These are phyloP conservation scores for Kwoniella sp. DNA, from an alignment of 768 basidiomycete species.

Conservation along the genomic window DNA sequence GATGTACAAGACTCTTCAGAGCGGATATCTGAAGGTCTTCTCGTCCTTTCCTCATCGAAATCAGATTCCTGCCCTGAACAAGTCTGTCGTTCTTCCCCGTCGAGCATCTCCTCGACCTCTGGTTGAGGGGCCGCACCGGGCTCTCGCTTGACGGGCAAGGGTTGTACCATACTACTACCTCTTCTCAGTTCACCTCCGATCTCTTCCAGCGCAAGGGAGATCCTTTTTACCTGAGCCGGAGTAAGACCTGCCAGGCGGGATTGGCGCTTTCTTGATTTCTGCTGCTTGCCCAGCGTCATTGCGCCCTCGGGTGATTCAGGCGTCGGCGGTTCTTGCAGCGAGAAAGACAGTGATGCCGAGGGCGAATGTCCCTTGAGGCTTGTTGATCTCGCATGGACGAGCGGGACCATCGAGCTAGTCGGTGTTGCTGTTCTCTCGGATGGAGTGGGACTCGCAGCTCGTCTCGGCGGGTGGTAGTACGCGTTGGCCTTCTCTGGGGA, in stretches of 20 bases:
- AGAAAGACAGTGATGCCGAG: constrained; percentile 6
- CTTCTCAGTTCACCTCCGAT: constrained; percentile 30
- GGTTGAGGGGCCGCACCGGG: background rate
- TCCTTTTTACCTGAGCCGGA: constrained; percentile 46
- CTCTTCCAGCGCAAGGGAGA: constrained; percentile 43
- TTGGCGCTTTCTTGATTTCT: constrained; percentile 23
- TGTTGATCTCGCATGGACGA: constrained; percentile 1
- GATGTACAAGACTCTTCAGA: constrained; percentile 34
- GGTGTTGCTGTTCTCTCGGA: constrained; percentile 39
- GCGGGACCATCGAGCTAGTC: constrained; percentile 21
- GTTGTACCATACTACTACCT: constrained; percentile 5
- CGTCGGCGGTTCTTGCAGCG: constrained; percentile 1
- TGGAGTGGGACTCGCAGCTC: constrained; percentile 13
- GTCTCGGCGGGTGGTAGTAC: constrained; percentile 6
- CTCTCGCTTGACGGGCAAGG: background rate
- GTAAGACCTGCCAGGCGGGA: constrained; percentile 40
- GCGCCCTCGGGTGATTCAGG: constrained; percentile 8
- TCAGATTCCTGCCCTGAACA: constrained; percentile 6
- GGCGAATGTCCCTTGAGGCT: constrained; percentile 7
- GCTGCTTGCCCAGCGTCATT: constrained; percentile 7
- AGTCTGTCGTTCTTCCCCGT: background rate
- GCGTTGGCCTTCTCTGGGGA: constrained; percentile 36
- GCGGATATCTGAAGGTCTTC: constrained; percentile 23
- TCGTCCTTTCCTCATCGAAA: background rate
- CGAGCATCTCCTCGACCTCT: constrained; percentile 42